phyloP scores from a whole-genome alignment of 495 filamentous ascomycete species.

The Tuber aestivum region DNA sequence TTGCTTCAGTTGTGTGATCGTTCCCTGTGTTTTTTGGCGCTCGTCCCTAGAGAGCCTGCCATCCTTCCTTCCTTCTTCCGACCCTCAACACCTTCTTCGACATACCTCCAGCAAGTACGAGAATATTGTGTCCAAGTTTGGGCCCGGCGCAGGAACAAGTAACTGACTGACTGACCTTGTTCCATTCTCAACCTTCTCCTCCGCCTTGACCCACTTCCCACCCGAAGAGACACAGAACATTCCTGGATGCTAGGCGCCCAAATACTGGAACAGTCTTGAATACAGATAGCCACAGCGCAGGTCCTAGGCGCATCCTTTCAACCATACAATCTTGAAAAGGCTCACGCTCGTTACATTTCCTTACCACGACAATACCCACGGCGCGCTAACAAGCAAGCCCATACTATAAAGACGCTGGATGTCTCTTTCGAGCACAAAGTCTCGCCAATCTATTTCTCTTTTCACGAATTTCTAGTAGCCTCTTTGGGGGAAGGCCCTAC shows the following conservation, averaged over 20 bases:
- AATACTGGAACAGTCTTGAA: not conserved
- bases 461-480: constrained; percentile 17
- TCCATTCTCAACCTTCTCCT: not conserved
- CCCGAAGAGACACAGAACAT: not conserved
- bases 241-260: not conserved
- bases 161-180: not conserved
- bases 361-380: constrained; percentile 10
- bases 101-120: not conserved
- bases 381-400: not conserved
- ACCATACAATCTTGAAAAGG: not conserved
- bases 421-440: constrained; percentile 35
- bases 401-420: constrained; percentile 36
- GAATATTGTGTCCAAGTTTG: not conserved
- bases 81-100: not conserved
- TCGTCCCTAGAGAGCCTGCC: not conserved
- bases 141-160: not conserved
- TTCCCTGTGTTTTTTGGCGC: not conserved
- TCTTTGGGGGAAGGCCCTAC: constrained; percentile 10
- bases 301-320: not conserved
- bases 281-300: not conserved
- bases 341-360: constrained; percentile 24
- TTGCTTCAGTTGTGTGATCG: not conserved
- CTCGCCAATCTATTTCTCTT: constrained; percentile 14
- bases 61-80: not conserved
- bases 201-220: not conserved